Conservation (phyloP, 2,329 filamentous ascomycete genomes). For the Beauveria bassiana region DNA sequence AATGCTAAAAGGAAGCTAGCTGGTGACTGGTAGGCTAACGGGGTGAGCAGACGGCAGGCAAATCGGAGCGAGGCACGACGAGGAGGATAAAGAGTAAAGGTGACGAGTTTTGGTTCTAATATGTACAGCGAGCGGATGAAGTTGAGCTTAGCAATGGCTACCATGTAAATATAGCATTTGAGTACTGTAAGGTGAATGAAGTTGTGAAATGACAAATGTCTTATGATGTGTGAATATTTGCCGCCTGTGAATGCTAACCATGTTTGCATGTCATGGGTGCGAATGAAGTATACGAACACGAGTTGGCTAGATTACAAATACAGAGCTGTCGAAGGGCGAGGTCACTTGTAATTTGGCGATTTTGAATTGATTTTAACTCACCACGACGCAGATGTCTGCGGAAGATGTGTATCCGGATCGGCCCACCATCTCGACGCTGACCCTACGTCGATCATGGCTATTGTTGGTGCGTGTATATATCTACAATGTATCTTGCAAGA, state of each 20-base stretch:
- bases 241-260: too few relatives aligned
- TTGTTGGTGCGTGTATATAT: background rate
- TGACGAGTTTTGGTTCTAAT: background rate
- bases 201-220: background rate
- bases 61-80: background rate
- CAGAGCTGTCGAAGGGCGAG: background rate
- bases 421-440: background rate
- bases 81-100: background rate
- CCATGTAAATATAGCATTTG: background rate
- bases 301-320: background rate
- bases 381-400: background rate
- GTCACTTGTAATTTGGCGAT: background rate
- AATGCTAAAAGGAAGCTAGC: background rate
- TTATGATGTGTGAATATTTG: too few relatives aligned
- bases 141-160: background rate
- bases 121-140: constrained; percentile 3
- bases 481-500: background rate
- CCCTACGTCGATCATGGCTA: background rate
- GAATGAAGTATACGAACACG: background rate
- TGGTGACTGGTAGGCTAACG: background rate
- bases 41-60: too few relatives aligned
- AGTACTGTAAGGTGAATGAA: background rate
- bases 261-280: too few relatives aligned
- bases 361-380: background rate
- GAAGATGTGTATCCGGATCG: background rate